Percentiles rank a stretch among this genome's conserved stretches.
phyloP scores from a whole-genome alignment of 495 filamentous ascomycete species.

The Penicillium verhagenii region DNA sequence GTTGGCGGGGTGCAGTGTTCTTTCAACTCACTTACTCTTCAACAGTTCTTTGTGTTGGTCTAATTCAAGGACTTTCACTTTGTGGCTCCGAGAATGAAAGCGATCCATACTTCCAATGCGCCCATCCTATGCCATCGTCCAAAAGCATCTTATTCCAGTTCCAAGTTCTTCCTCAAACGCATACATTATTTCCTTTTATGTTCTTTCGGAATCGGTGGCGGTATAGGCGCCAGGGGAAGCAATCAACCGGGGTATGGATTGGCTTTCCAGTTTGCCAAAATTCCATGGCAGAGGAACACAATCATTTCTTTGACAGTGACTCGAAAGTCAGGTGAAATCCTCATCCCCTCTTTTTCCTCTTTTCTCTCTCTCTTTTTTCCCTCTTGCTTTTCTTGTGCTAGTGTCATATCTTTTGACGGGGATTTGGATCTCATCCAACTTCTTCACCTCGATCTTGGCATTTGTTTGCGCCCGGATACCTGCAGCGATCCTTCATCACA shows the following conservation, averaged over 20 bases:
- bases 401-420: not conserved
- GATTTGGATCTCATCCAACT: not conserved
- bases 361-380: not conserved
- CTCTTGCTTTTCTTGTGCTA: not conserved
- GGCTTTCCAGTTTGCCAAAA: not conserved
- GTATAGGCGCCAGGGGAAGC: not conserved
- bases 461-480: not conserved
- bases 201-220: not conserved
- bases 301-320: not conserved
- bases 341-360: not conserved
- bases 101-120: not conserved
- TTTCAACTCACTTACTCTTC: not conserved
- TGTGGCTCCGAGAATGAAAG: not conserved
- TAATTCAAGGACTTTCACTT: not conserved
- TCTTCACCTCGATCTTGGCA: not conserved
- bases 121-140: not conserved
- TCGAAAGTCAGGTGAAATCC: not conserved
- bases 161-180: not conserved
- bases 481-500: not conserved
- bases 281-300: not conserved
- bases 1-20: not conserved
- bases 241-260: not conserved
- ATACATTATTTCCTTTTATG: no score
- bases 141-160: not conserved
- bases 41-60: not conserved